A percentile compares a stretch with the other conserved stretches of the same genome.
phyloP scores from a whole-genome alignment of 805 yeast genomes.

The Saccharomycopsis vini region DNA sequence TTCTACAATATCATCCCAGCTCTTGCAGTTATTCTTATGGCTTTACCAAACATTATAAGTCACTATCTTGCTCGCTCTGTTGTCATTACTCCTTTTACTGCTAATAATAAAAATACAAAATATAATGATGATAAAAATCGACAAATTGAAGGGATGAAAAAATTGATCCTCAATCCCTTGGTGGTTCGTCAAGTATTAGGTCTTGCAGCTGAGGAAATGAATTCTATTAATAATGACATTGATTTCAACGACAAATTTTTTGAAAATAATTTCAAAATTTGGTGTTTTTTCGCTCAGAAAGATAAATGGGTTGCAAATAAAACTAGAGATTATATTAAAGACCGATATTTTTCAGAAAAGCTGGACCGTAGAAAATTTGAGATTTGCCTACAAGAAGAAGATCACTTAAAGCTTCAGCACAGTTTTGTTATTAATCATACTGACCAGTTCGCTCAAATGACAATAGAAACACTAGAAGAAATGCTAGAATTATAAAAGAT shows the following conservation, averaged over 20 bases:
- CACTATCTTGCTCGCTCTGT: background rate
- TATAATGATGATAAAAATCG: background rate
- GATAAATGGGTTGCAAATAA: slow-evolving; percentile 60
- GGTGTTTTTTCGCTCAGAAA: slow-evolving; percentile 47
- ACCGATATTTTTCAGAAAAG: slow-evolving; percentile 3
- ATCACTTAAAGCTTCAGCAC: slow-evolving; percentile 11
- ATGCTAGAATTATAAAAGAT: too few species aligned
- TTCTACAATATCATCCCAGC: background rate
- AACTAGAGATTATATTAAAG: slow-evolving; percentile 30
- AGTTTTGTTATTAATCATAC: slow-evolving; percentile 17
- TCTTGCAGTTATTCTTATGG: background rate
- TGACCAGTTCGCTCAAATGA: slow-evolving; percentile 13
- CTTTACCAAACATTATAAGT: background rate
- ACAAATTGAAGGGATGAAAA: slow-evolving; percentile 31
- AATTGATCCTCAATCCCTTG: slow-evolving; percentile 33
- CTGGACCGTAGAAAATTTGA: background rate
- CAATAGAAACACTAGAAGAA: slow-evolving; percentile 2
- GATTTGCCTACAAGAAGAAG: background rate
- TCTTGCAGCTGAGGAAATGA: slow-evolving; percentile 55
- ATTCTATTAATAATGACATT: slow-evolving; percentile 38
- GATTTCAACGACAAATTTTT: slow-evolving; percentile 43
- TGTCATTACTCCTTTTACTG: too few species aligned
- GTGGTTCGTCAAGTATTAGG: slow-evolving; percentile 47
- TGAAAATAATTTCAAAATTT: slow-evolving; percentile 28
- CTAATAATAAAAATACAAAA: too few species aligned